These are phyloP conservation scores for Triticum dicoccoides DNA, from an alignment of 176 grass and related monocot species.

Conservation along the genomic window DNA sequence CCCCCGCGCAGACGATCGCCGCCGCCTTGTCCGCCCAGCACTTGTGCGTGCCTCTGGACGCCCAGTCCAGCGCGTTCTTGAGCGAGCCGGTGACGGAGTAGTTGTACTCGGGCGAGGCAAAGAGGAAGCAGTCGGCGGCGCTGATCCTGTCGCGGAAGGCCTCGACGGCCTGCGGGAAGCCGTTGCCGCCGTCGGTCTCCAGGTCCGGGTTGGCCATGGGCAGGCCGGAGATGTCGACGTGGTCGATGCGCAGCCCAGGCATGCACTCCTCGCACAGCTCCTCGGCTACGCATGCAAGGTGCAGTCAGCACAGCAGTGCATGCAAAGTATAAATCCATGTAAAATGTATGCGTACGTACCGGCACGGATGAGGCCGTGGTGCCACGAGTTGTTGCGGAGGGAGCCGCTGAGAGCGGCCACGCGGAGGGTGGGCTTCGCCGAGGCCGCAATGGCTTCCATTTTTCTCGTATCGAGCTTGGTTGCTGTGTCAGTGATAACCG, in stretches of 20 bases:
- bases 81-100: constrained; percentile 74
- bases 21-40: constrained; percentile 54
- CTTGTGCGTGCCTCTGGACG: constrained; percentile 39
- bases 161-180: constrained; percentile 64
- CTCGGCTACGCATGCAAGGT: constrained; percentile 21
- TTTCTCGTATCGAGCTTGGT: not conserved
- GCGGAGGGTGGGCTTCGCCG: constrained; percentile 4
- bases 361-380: constrained; percentile 71
- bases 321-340: no score
- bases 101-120: constrained; percentile 90
- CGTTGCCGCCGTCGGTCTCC: constrained; percentile 39
- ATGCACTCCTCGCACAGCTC: constrained; percentile 67
- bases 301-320: not conserved
- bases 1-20: constrained; percentile 48
- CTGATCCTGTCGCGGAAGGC: constrained; percentile 64
- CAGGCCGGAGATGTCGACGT: constrained; percentile 67
- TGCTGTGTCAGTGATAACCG: not conserved
- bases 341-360: constrained; percentile 15
- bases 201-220: constrained; percentile 85
- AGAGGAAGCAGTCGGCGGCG: constrained; percentile 62
- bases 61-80: constrained; percentile 80
- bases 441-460: not conserved
- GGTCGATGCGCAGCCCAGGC: constrained; percentile 48
- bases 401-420: constrained; percentile 65
- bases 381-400: constrained; percentile 52